Evolutionary conservation across 768 basidiomycete species (phyloP).

Genomic region (Trametes gibbosa): DNA sequence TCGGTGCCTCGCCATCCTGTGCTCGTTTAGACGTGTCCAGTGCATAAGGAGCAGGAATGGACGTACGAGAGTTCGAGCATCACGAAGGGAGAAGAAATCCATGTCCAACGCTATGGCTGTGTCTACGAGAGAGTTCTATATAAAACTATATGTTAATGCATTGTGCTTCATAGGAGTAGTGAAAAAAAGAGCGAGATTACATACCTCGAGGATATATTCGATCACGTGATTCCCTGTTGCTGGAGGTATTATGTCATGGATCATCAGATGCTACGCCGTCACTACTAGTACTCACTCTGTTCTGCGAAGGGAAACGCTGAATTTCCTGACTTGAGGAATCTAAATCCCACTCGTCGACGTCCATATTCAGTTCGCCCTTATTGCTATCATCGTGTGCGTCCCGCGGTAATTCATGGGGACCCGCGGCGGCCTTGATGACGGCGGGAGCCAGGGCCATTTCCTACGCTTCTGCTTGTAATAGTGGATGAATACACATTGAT

Average conservation of each 20-base stretch:
- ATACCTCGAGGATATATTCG: neutral
- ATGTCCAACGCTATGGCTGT: neutral
- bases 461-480: slow-evolving; percentile 16
- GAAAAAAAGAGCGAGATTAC: neutral
- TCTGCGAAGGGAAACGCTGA: neutral
- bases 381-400: neutral
- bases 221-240: neutral
- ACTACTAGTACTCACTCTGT: neutral
- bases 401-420: neutral
- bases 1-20: no score
- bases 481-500: slow-evolving; percentile 19
- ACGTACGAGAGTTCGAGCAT: no score
- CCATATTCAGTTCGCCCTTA: neutral
- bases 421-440: neutral
- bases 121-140: neutral
- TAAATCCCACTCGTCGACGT: neutral
- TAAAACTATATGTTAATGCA: neutral
- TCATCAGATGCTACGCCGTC: neutral
- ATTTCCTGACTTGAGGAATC: neutral
- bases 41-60: neutral
- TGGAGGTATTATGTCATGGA: neutral
- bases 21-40: neutral
- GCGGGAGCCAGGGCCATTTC: neutral
- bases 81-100: neutral
- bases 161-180: neutral